Base-by-base conservation (phyloP, 169 alveolate genomes). In the Fabrea salina region DNA sequence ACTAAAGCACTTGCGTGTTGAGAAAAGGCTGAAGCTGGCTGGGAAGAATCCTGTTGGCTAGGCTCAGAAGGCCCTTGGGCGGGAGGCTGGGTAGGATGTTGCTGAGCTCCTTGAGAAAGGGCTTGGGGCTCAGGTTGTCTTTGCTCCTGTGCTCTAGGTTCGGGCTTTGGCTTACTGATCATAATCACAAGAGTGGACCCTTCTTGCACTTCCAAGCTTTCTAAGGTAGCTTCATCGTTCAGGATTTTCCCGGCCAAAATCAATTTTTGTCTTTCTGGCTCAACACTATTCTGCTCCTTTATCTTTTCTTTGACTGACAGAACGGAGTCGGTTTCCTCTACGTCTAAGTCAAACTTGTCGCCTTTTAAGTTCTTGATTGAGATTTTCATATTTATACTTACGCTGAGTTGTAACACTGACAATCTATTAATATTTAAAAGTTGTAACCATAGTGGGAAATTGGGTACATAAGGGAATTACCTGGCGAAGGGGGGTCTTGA, bases 161-260 rank as follows among this genome's bases (percentile, higher is more conserved):
- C 85, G 22, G 67, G 74, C 58, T 56, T 83, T n/a, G 57, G 87
- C 79, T 88, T 91, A 7, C 87, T 58, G 32, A 87, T 75, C 85
- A 92, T 82, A 27, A 92, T 93, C 35, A 92, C 93, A 50, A 92
- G 83, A 16, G 85, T 83, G 27, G 89, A 93, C 53, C 87, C 89
- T n/a, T 92, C 96, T 50, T 83, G 80, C 43, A 92, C 80, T 30
- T 82, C 40, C 41, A 50, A 83, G 61, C 8, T 79, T 56, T 19
- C 50, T 78, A 25, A 19, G n/a, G 11, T 11, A n/a, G 13, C 37
- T 27, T n/a, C 75, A 61, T 61, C 75, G 22, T 61, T 30, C n/a
- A 61, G 44, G 25, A 61, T 61, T 61, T 61, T 61, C 8, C 75
- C 75, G 13, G 44, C 44, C 27, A 35, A 27, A 35, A 61, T 61